Base-by-base conservation (phyloP, 345 rosid species). In the Eucalyptus cladocalyx region DNA sequence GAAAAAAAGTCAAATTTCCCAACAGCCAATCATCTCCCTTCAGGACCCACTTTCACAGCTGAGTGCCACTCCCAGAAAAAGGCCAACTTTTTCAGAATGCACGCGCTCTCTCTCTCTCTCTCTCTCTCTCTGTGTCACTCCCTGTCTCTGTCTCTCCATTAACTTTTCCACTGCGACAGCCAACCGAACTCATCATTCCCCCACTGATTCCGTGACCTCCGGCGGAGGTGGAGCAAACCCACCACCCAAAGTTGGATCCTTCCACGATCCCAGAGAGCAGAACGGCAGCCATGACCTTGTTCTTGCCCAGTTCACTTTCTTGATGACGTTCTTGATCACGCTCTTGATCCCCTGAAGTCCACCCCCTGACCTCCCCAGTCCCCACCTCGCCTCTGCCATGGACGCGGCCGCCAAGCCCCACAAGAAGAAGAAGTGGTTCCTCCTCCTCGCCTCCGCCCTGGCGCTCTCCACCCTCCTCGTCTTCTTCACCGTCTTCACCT, bases 381-480 rank as follows among this genome's bases (percentile, higher is more conserved):
- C 83, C 42, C 80, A 53, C 24, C 56, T 19, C 56, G 10, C 42
- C 80, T 42, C 51, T 19, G 83, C 83, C 76, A 91, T 91, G 92
- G 90, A 88, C 62, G 50, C 90, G 1, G 47, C 83, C n/a, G 37
- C 45, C n/a, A 90, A 90, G 90, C 80, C 88, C 48, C 92, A 88
- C 34, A 90, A 92, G 89, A 95, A 92, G 92, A 93, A 91, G n/a
- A 93, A 89, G 87, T 94, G 96, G 95, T 93, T 93, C 88, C 83
- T 95, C 8, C 88, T 92, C 45, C 67, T 94, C 2, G 90, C 90
- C 21, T 89, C 89, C 24, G 90, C 95, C 6, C 94, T 95, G 26
- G 81, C 93, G 6, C 87, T 94, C 49, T 93, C 96, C 5, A 92
- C 97, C 42, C 56, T 95, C 11, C 90, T 95, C 81, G 86, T 94